A percentile compares a stretch with the other conserved stretches of the same genome.
Evolutionary conservation across 2,329 filamentous ascomycete species (phyloP).

Genomic region (Colletotrichum coccodes): DNA sequence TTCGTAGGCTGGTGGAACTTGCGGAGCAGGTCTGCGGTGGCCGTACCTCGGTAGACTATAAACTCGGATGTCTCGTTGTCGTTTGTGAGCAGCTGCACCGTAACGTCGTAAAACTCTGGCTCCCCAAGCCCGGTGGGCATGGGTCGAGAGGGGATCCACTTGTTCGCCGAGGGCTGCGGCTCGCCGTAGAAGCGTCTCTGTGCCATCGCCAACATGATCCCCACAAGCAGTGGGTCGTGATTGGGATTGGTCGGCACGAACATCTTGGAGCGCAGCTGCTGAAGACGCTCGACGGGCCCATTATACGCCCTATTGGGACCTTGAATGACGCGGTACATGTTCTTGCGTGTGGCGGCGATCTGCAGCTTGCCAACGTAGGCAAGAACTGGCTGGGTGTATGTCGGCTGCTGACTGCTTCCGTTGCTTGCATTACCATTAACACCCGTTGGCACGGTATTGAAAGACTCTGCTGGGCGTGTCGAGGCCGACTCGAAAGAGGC

Average conservation of each 20-base stretch:
- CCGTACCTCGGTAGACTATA: constrained; percentile 61
- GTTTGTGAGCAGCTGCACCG: constrained; percentile 61
- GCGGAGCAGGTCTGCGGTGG: constrained; percentile 59
- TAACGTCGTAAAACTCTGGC: constrained; percentile 57
- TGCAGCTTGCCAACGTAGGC: constrained; percentile 61
- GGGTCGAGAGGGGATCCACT: constrained; percentile 21
- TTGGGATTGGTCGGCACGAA: constrained; percentile 59
- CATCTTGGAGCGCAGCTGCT: constrained; percentile 56
- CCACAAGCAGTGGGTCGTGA: constrained; percentile 63
- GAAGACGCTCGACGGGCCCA: constrained; percentile 57
- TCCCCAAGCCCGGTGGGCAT: constrained; percentile 10
- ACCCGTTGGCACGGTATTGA: constrained; percentile 31
- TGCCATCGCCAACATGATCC: constrained; percentile 65
- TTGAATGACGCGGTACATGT: constrained; percentile 56
- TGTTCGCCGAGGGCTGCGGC: constrained; percentile 20
- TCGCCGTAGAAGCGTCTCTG: constrained; percentile 61
- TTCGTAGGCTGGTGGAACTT: constrained; percentile 61
- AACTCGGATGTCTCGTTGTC: constrained; percentile 60
- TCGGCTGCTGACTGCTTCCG: constrained; percentile 4
- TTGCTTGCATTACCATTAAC: not conserved
- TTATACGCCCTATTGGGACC: constrained; percentile 55
- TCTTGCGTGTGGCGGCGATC: constrained; percentile 55
- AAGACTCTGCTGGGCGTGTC: constrained; percentile 46
- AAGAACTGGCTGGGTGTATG: constrained; percentile 43
- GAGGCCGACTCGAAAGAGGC: constrained; percentile 48